Conservation (phyloP, 176 grass and related monocot species). For the Hsuehochloa calcarea region DNA sequence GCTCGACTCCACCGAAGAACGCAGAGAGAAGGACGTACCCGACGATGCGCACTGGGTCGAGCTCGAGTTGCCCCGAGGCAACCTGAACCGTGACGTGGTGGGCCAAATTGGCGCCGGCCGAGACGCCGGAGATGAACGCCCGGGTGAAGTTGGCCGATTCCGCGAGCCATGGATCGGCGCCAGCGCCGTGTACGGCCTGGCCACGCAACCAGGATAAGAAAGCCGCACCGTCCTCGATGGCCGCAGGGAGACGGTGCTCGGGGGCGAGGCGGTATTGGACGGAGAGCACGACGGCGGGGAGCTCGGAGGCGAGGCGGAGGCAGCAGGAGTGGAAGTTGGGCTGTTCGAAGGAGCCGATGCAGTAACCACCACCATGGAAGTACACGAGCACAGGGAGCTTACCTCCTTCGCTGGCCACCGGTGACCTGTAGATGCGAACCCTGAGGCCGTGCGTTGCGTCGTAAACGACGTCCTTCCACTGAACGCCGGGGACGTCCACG, state of each 20-base stretch:
- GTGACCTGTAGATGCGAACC: slow-evolving; percentile 10
- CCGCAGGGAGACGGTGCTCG: slow-evolving; percentile 43
- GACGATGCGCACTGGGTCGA: slow-evolving; percentile 4
- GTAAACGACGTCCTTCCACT: slow-evolving; percentile 39
- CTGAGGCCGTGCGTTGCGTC: slow-evolving; percentile 20
- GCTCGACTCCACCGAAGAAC: slow-evolving; percentile 44
- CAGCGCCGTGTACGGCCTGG: background rate
- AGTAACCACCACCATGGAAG: slow-evolving; percentile 44
- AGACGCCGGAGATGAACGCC: slow-evolving; percentile 29
- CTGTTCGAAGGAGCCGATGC: background rate
- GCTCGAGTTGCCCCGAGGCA: background rate
- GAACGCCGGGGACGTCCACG: slow-evolving; percentile 5
- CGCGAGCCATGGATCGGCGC: background rate
- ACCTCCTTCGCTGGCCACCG: background rate
- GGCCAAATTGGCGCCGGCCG: slow-evolving; percentile 45
- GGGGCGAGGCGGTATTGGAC: background rate
- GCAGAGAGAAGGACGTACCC: slow-evolving; percentile 57
- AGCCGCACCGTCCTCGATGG: slow-evolving; percentile 47
- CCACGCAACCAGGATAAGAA: slow-evolving; percentile 36
- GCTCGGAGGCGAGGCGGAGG: slow-evolving; percentile 5
- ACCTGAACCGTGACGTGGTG: slow-evolving; percentile 27
- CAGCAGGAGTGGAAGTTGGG: background rate
- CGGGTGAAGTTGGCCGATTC: slow-evolving; percentile 27
- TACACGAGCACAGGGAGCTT: slow-evolving; percentile 29
- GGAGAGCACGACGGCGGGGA: background rate